Percentiles rank a stretch among this genome's conserved stretches.
phyloP scores from a whole-genome alignment of 371 early-diverging fungal species.

The Choanephora cucurbitarum region DNA sequence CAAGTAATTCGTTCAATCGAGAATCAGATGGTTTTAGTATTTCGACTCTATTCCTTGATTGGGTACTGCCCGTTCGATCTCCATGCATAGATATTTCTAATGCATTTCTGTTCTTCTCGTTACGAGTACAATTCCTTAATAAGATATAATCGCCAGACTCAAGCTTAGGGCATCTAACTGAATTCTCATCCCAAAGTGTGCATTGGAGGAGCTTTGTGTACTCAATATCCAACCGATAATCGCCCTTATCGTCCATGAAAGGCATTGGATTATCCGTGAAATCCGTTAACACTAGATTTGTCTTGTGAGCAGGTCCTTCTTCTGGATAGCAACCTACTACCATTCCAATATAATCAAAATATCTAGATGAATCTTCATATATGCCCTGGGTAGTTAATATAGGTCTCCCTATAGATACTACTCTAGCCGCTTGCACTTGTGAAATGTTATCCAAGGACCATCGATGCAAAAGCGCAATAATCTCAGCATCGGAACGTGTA shows the following conservation, averaged over 20 bases:
- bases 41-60: no score
- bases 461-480: background rate
- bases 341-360: background rate
- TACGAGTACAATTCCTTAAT: background rate
- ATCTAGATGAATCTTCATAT: background rate
- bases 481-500: background rate
- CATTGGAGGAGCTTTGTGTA: background rate
- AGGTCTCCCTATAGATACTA: background rate
- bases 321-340: background rate
- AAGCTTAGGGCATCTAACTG: background rate
- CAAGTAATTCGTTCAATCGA: no score
- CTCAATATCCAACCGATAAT: background rate
- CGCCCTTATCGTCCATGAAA: background rate
- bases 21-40: no score
- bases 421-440: background rate
- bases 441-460: background rate
- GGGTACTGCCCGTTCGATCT: background rate
- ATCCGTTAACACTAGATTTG: background rate
- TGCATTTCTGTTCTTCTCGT: background rate
- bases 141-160: background rate
- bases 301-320: background rate
- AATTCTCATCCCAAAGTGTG: background rate
- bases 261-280: background rate
- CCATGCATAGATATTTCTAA: background rate
- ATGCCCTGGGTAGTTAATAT: background rate